phyloP scores from a whole-genome alignment of 2,329 filamentous ascomycete species.

The Aureobasidium vineae region DNA sequence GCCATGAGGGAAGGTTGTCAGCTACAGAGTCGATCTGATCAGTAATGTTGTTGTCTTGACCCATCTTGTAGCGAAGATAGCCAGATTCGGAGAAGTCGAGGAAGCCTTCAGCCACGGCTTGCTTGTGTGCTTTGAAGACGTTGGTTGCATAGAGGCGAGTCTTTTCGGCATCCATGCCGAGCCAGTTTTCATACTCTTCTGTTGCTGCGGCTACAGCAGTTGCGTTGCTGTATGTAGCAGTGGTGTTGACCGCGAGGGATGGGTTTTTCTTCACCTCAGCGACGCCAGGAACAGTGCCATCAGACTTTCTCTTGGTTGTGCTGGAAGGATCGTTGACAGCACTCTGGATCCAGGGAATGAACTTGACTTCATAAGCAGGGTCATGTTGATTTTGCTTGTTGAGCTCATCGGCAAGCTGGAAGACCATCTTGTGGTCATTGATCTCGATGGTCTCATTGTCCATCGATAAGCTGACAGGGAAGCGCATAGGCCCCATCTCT shows the following conservation, averaged over 20 bases:
- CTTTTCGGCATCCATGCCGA: conserved; percentile 37
- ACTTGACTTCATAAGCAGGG: conserved; percentile 52
- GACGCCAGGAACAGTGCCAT: conserved; percentile 55
- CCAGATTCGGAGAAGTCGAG: conserved; percentile 65
- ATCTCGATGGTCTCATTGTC: conserved; percentile 60
- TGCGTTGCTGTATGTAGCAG: conserved; percentile 38
- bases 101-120: conserved; percentile 54
- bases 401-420: conserved; percentile 60
- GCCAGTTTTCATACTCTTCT: conserved; percentile 41
- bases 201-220: conserved; percentile 42
- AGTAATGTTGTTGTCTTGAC: conserved; percentile 54
- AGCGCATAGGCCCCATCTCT: conserved; percentile 66
- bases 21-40: conserved; percentile 52
- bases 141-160: conserved; percentile 43
- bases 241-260: conserved; percentile 36
- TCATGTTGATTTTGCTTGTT: conserved; percentile 60
- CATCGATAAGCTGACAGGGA: conserved; percentile 54
- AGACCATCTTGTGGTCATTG: conserved; percentile 61
- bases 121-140: conserved; percentile 55
- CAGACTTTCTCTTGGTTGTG: conserved; percentile 51
- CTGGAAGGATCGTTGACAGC: conserved; percentile 54
- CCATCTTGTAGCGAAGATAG: conserved; percentile 60
- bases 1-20: conserved; percentile 50
- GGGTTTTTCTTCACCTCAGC: conserved; percentile 51
- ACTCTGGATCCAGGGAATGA: conserved; percentile 62